These are phyloP conservation scores for Acephala macrosclerotiorum DNA, from an alignment of 2,329 filamentous ascomycete genomes.

Conservation along the genomic window DNA sequence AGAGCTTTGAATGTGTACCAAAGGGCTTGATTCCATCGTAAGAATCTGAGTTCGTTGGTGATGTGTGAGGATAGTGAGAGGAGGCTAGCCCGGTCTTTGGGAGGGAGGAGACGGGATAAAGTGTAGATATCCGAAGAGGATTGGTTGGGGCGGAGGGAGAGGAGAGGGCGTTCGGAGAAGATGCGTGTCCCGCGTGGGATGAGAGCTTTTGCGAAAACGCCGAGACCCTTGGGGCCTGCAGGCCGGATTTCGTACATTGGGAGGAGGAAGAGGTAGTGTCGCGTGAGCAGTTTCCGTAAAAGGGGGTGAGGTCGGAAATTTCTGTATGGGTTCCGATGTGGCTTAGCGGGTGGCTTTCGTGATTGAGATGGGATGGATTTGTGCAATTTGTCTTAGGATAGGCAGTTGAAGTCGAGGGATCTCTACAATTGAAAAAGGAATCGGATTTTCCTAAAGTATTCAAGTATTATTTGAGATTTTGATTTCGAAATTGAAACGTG, in stretches of 20 bases:
- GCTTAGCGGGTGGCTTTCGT: neutral
- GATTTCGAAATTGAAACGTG: neutral
- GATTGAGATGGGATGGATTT: neutral
- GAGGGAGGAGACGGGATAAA: constrained; percentile 24
- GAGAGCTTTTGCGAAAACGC: constrained; percentile 36
- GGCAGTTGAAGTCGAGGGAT: neutral
- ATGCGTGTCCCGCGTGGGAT: constrained; percentile 39
- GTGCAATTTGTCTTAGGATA: neutral
- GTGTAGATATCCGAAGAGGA: constrained; percentile 29
- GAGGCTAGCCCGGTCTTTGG: constrained; percentile 19
- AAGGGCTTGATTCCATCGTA: constrained; percentile 26
- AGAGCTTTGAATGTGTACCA: constrained; percentile 21
- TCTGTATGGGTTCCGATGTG: constrained; percentile 12
- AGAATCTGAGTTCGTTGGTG: constrained; percentile 16
- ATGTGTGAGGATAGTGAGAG: constrained; percentile 26
- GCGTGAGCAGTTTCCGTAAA: neutral
- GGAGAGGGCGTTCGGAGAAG: constrained; percentile 39
- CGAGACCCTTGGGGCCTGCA: constrained; percentile 38
- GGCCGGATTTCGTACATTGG: constrained; percentile 34
- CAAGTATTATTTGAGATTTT: neutral
- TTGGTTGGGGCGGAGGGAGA: constrained; percentile 33
- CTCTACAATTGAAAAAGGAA: too few relatives aligned
- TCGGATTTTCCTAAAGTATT: too few relatives aligned
- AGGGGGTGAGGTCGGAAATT: constrained; percentile 16
- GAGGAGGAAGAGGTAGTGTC: neutral